Percentiles rank a stretch among this genome's conserved stretches.
phyloP scores from a whole-genome alignment of 73 alveolate species.

The Paramecium bursaria region DNA sequence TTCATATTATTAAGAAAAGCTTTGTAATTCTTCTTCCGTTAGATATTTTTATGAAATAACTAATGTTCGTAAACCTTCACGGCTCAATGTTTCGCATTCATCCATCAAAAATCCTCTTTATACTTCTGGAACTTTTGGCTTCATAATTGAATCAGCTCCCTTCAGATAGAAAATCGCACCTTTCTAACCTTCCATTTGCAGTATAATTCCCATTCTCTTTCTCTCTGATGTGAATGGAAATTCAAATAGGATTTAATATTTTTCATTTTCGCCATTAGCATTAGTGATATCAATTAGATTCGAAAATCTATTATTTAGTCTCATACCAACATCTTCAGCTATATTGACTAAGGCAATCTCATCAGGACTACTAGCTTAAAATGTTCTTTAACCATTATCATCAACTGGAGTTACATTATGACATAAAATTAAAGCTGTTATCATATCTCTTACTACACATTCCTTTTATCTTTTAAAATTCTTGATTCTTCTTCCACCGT shows the following conservation, averaged over 20 bases:
- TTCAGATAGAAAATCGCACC: slow-evolving; percentile 87
- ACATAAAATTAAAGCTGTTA: slow-evolving; percentile 88
- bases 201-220: slow-evolving; percentile 94
- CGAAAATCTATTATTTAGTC: slow-evolving; percentile 77
- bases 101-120: slow-evolving; percentile 83
- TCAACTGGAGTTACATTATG: slow-evolving; percentile 96
- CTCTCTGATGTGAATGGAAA: slow-evolving; percentile 92
- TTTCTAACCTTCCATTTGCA: slow-evolving; percentile 74
- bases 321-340: slow-evolving; percentile 85
- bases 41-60: slow-evolving; percentile 85
- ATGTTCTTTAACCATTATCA: slow-evolving; percentile 73
- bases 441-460: slow-evolving; percentile 86
- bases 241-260: slow-evolving; percentile 83
- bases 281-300: slow-evolving; percentile 73
- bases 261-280: slow-evolving; percentile 79
- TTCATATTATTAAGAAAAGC: slow-evolving; percentile 77
- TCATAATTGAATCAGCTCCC: slow-evolving; percentile 98
- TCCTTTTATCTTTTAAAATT: slow-evolving; percentile 76
- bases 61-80: slow-evolving; percentile 94
- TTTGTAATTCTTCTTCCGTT: slow-evolving; percentile 77
- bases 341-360: slow-evolving; percentile 95
- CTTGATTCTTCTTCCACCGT: slow-evolving; percentile 47
- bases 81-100: slow-evolving; percentile 90
- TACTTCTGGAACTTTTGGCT: slow-evolving; percentile 83
- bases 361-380: slow-evolving; percentile 88